Evolutionary conservation across 768 basidiomycete species (phyloP).

Genomic region (Termitomyces eurrhizus): DNA sequence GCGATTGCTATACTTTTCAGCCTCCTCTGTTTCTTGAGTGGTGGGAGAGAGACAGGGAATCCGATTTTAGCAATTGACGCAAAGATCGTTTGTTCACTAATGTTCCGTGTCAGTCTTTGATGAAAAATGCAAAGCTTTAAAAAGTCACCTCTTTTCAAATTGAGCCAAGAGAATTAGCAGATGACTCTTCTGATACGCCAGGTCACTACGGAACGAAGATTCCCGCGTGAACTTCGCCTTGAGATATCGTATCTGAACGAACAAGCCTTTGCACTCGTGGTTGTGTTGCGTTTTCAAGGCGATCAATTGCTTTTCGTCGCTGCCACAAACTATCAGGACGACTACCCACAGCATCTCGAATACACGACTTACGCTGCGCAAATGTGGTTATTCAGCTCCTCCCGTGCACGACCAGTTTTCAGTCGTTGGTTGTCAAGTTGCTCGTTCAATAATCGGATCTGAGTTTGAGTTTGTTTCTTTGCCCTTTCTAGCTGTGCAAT

Average conservation of each 20-base stretch:
- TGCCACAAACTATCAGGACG: conserved; percentile 21
- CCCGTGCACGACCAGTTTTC: conserved; percentile 41
- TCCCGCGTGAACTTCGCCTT: conserved; percentile 92
- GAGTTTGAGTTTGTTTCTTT: conserved; percentile 63
- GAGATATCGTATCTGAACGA: conserved; percentile 87
- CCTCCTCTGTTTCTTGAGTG: conserved; percentile 39
- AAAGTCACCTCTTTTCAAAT: conserved; percentile 64
- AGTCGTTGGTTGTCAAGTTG: conserved; percentile 56
- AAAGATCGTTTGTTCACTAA: conserved; percentile 68
- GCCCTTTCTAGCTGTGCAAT: conserved; percentile 51
- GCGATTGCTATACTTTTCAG: conserved; percentile 55
- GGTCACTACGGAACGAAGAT: conserved; percentile 66
- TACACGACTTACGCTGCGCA: conserved; percentile 50
- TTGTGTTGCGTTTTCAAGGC: conserved; percentile 66
- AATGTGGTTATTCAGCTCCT: conserved; percentile 50
- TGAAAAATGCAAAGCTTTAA: not conserved
- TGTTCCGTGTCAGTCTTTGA: not conserved
- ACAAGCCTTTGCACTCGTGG: conserved; percentile 84
- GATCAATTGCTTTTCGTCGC: conserved; percentile 52
- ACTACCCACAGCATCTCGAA: not conserved
- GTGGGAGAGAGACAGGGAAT: conserved; percentile 45
- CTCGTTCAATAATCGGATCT: conserved; percentile 63
- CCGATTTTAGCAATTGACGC: conserved; percentile 76
- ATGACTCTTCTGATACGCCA: conserved; percentile 88
- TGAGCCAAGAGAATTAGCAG: conserved; percentile 68